Base-by-base conservation (phyloP, 2,329 filamentous ascomycete species). In the Fusarium siculi region DNA sequence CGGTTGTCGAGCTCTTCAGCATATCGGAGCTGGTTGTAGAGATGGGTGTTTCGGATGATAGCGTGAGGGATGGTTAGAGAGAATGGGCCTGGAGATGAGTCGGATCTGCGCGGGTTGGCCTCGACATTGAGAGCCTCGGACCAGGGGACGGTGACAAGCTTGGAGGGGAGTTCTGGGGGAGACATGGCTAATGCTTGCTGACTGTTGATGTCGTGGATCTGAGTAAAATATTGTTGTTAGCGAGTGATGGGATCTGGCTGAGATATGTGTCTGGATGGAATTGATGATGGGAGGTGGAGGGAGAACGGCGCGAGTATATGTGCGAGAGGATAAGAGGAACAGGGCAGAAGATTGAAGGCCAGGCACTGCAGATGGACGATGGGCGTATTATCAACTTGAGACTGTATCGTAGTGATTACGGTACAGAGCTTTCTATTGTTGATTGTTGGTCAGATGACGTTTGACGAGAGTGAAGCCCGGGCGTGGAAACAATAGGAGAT, bases 71-170 rank as follows among this genome's bases (percentile, higher is more conserved):
- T 30, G 0, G 58, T 63, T 0, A 75, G 63, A 2, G 37, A 5
- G 12, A 77, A 74, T 4, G 65, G 52, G 9, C 10, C 4, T 14
- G 59, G 59, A 15, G 40, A 32, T 19, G 62, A 36, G n/a, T 61
- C 68, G 7, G 52, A 36, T 18, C 55, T 25, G 40, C 47, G 25
- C 3, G 36, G 39, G 46, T 30, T 11, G 57, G 9, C 9, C 23
- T 34, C 44, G 11, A 28, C 11, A 21, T 39, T 30, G 2, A 40
- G 12, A 14, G 15, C 39, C 37, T 63, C 53, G 25, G 37, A 67
- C 72, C 66, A 76, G 9, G 62, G 62, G 44, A 70, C 47, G 36
- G 74, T 75, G 42, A 47, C 21, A 12, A 76, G 67, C 52, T 54
- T 63, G 21, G 39, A 44, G 16, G 74, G 70, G 28, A 76, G 70